Conservation (phyloP, 805 yeast genomes). For the Jamesozyma jinghongensis region DNA sequence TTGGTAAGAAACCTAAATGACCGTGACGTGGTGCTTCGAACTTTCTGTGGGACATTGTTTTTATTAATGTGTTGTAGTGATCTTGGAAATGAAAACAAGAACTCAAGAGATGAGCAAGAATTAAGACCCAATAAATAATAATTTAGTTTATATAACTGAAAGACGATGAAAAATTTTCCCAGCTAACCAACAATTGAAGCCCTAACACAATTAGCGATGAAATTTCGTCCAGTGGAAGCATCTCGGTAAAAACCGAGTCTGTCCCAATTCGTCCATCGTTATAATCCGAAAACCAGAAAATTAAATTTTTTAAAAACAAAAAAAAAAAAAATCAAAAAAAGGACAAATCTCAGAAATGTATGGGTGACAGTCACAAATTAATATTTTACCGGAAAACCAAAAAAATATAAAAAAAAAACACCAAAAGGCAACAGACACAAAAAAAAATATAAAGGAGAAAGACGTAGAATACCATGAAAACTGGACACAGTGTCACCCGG, state of each 20-base stretch:
- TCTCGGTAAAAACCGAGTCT: too few species aligned
- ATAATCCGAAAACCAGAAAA: too few species aligned
- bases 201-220: not conserved
- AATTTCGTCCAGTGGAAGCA: too few species aligned
- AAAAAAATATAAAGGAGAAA: too few species aligned
- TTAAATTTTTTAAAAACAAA: too few species aligned
- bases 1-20: conserved; percentile 98
- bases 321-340: not conserved
- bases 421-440: too few species aligned
- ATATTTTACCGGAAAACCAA: too few species aligned
- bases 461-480: too few species aligned
- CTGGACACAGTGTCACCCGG: too few species aligned
- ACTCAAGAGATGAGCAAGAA: not conserved
- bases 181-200: too few species aligned
- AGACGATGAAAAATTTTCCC: not conserved
- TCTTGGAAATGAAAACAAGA: not conserved
- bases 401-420: too few species aligned
- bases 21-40: conserved; percentile 99
- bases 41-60: conserved; percentile 97
- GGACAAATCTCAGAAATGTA: not conserved
- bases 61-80: conserved; percentile 7
- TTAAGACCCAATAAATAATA: not conserved
- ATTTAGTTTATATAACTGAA: not conserved
- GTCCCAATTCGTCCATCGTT: too few species aligned
- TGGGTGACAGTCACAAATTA: not conserved